Base-by-base conservation (phyloP, 805 yeast species). In the Pichia cabralensis region DNA sequence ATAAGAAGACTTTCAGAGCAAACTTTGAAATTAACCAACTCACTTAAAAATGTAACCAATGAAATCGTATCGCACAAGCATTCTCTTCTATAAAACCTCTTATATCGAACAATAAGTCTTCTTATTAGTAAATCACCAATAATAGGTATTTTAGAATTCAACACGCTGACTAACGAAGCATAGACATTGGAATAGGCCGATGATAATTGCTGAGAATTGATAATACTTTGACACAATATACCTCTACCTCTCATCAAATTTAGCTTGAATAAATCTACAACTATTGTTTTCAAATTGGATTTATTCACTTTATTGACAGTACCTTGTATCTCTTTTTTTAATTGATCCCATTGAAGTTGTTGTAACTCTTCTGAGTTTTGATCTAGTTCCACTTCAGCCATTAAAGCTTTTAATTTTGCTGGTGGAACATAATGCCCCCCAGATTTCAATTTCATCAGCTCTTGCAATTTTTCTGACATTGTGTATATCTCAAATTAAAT, bases 131-230 rank as follows among this genome's bases (percentile, higher is more conserved):
- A 51, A 36, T 68, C 68, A 2, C 94, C 95, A 13, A 83, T 56
- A 23, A 69, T 69, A 0, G 94, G 92, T 4, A 82, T 52, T 43
- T 78, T 72, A 5, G 80, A 67, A 53, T 81, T 80, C 9, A 85
- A 33, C 1, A 78, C 65, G 2, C 78, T 65, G 0, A 71, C 64
- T 23, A 85, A 46, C 1, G 80, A 59, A 0, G 86, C 74, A 44
- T 69, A 76, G 1, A 68, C 64, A 1, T 71, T 55, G 0, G 80
- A 65, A 27, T 44, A 44, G 4, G 38, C 33, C 13, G 53, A 28
- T 11, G 74, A 61, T 7, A 48, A 52, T 11, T 62, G 47, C 46
- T 74, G 81, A 0, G 70, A 64, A 30, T 65, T 65, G 67, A 81
- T 71, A 2, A 82, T 33, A 26, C 68, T 57, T 31, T 75, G 62